Evolutionary conservation across 331 rosid genomes (phyloP), one percentile per base, ranked within the genome.

Genomic region (Malus hybrid): DNA sequence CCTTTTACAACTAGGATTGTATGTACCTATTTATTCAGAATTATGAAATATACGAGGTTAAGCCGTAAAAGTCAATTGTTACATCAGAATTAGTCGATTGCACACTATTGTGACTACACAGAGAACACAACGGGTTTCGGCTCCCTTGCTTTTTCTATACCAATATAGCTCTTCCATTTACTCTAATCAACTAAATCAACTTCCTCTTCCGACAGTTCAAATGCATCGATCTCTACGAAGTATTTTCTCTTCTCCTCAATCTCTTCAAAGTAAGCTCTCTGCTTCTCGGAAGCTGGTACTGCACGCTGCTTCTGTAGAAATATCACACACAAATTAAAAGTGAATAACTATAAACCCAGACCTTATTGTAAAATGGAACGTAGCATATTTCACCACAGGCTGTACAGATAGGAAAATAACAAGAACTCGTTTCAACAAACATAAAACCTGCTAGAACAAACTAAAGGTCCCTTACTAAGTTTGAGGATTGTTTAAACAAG

Each of bases 211-310:
- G 74, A 66, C 57, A 87, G 77, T 64, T 87, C 83, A 66, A 80
- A 84, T 72, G 88, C 86, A 77, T 87, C 88, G 7, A 87, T 75
- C 79, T 84, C 91, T n/a, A 75, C 83, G 75, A 82, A 87, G 73
- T 87, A 87, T 39, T 68, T 80, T 88, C 81, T 87, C 90, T 56
- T 66, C 86, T 39, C 86, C 74, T 87, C 88, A 13, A 87, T 75
- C 79, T 84, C 91, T n/a, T 75, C 84, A 80, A 82, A 87, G 73
- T 84, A 87, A 2, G 88, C 85, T 66, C 68, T 80, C 75, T 87
- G 85, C 79, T 82, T 44, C 48, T 78, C 82, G 26, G 84, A 55
- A 42, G 68, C n/a, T 10, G 74, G 15, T 66, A 10, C 11, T 1
- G 20, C 46, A 34, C 64, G 48, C 81, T 66, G 84, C 79, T 75